These are phyloP conservation scores for Epichloe sp. DNA, from an alignment of 2,329 filamentous ascomycete species.

Conservation along the genomic window DNA sequence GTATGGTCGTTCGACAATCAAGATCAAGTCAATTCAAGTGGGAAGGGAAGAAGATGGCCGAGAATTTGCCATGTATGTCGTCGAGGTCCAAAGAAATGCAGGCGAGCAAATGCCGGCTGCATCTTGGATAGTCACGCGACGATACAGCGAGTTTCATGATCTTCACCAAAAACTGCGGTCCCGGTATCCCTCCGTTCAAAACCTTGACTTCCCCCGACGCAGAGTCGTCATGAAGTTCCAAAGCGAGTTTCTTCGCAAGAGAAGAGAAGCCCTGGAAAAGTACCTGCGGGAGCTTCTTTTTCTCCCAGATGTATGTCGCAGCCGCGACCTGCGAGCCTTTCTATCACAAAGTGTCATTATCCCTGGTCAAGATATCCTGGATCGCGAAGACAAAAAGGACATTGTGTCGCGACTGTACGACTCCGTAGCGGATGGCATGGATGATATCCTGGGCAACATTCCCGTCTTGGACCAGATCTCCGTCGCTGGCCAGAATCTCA, in stretches of 20 bases:
- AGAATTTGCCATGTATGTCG: conserved; percentile 84
- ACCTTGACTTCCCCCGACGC: conserved; percentile 82
- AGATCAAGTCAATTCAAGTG: conserved; percentile 86
- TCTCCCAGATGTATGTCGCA: conserved; percentile 90
- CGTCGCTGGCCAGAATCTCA: conserved; percentile 79
- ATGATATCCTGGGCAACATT: conserved; percentile 93
- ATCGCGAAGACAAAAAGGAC: conserved; percentile 58
- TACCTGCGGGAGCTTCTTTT: conserved; percentile 72
- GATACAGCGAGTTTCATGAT: conserved; percentile 95
- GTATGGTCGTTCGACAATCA: conserved; percentile 79
- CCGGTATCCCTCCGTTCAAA: conserved; percentile 74
- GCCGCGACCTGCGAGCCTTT: conserved; percentile 82
- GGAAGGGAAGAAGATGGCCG: conserved; percentile 84
- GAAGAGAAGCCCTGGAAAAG: conserved; percentile 67
- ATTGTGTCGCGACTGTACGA: conserved; percentile 93
- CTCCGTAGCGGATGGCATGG: conserved; percentile 94
- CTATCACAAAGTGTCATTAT: conserved; percentile 76
- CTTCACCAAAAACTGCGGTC: conserved; percentile 79
- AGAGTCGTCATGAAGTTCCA: conserved; percentile 95
- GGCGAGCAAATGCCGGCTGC: conserved; percentile 96
- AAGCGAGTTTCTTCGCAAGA: conserved; percentile 86
- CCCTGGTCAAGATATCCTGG: conserved; percentile 42
- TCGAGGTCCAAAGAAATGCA: conserved; percentile 81
- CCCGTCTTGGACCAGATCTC: conserved; percentile 91
- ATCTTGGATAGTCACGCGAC: conserved; percentile 79